Conservation (phyloP, 2,329 filamentous ascomycete species). For the Kalaharituber pfeilii region DNA sequence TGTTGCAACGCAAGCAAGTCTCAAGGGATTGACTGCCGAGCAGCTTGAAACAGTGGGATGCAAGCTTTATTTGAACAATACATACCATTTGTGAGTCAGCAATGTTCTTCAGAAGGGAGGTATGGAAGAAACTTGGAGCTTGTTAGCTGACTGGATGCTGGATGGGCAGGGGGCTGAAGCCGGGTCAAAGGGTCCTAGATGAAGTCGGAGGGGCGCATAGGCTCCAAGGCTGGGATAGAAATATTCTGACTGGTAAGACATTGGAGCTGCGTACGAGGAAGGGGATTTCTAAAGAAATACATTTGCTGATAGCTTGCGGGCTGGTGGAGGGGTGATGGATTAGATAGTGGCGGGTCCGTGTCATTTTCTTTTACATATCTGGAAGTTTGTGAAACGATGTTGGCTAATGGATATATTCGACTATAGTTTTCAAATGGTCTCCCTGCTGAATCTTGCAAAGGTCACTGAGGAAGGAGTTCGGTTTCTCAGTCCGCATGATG, state of each 20-base stretch:
- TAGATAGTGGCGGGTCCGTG: conserved; percentile 48
- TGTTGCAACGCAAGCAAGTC: conserved; percentile 85
- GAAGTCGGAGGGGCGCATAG: conserved; percentile 82
- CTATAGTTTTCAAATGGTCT: conserved; percentile 92
- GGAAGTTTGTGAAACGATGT: too few relatives aligned
- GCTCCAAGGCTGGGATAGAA: conserved; percentile 86
- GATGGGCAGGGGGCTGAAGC: conserved; percentile 51
- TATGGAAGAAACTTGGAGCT: too few relatives aligned
- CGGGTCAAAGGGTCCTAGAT: conserved; percentile 76
- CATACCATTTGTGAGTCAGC: conserved; percentile 53
- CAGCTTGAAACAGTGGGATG: conserved; percentile 83
- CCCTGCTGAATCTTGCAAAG: conserved; percentile 75
- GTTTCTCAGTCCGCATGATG: conserved; percentile 92
- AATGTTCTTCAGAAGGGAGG: conserved; percentile 2
- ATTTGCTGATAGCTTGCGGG: neutral
- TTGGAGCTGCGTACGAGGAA: neutral
- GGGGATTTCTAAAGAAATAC: neutral
- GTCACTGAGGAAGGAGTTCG: conserved; percentile 91
- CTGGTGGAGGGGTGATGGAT: conserved; percentile 1
- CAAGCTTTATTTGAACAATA: conserved; percentile 88
- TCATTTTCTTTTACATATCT: conserved; percentile 8
- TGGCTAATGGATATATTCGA: too few relatives aligned
- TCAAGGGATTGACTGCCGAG: conserved; percentile 85
- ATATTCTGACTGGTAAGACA: conserved; percentile 57
- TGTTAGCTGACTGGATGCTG: conserved; percentile 14